These are phyloP conservation scores for Cladophialophora chaetospira DNA, from an alignment of 2,329 filamentous ascomycete species.

Conservation along the genomic window DNA sequence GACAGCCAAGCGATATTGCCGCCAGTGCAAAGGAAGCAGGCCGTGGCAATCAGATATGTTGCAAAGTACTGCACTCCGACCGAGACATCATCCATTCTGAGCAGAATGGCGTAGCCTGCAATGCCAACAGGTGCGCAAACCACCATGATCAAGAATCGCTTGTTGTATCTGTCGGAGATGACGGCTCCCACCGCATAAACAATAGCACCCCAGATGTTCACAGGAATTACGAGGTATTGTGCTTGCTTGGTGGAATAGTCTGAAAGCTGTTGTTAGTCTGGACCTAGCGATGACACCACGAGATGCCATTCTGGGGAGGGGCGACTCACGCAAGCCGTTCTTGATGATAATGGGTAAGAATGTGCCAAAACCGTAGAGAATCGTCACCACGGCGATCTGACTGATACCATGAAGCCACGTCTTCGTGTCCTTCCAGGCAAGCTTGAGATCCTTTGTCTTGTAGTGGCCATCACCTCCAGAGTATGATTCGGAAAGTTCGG, in stretches of 20 bases:
- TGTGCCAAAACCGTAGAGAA: conserved; percentile 50
- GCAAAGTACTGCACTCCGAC: conserved; percentile 37
- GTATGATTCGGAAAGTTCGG: conserved; percentile 36
- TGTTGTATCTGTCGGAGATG: conserved; percentile 36
- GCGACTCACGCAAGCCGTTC: conserved; percentile 53
- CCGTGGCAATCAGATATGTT: conserved; percentile 35
- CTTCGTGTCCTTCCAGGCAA: conserved; percentile 38
- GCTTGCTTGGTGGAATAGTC: conserved; percentile 49
- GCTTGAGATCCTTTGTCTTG: conserved; percentile 35
- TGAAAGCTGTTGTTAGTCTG: too few relatives aligned
- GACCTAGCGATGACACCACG: too few relatives aligned
- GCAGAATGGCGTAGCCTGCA: conserved; percentile 40
- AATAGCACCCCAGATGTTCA: conserved; percentile 38
- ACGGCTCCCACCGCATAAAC: conserved; percentile 36
- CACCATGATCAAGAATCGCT: conserved; percentile 41
- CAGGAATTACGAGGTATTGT: conserved; percentile 42
- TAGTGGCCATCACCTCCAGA: conserved; percentile 35
- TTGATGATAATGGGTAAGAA: conserved; percentile 60
- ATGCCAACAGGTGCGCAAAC: conserved; percentile 38
- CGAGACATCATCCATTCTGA: conserved; percentile 31
- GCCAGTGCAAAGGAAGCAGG: conserved; percentile 40
- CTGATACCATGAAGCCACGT: conserved; percentile 37
- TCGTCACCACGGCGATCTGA: conserved; percentile 41
- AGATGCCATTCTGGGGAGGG: too few relatives aligned
- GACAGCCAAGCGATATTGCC: conserved; percentile 36